These are phyloP conservation scores for Botryotinia convoluta DNA, from an alignment of 2,329 filamentous ascomycete species.

Conservation along the genomic window DNA sequence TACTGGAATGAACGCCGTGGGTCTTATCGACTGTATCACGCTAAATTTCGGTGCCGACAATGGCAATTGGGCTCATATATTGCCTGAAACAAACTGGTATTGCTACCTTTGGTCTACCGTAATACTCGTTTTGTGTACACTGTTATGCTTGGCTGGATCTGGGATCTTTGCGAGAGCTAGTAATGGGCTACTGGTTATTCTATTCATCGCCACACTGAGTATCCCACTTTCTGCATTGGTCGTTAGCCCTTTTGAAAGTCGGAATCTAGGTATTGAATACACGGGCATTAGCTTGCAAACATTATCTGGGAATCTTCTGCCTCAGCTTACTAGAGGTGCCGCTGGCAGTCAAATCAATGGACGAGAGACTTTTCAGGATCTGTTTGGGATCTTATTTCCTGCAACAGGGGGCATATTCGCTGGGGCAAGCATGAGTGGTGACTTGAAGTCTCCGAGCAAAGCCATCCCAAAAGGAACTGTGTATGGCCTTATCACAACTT, in stretches of 20 bases:
- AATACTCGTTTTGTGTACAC: slow-evolving; percentile 68
- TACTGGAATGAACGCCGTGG: slow-evolving; percentile 82
- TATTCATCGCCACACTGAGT: slow-evolving; percentile 72
- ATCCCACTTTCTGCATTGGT: slow-evolving; percentile 77
- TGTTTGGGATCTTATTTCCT: slow-evolving; percentile 85
- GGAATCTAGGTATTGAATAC: slow-evolving; percentile 64
- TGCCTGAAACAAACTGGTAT: slow-evolving; percentile 73
- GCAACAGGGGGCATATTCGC: slow-evolving; percentile 58
- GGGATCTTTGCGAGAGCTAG: slow-evolving; percentile 77
- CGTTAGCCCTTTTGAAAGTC: slow-evolving; percentile 63
- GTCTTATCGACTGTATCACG: slow-evolving; percentile 77
- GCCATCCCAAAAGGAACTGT: slow-evolving; percentile 83
- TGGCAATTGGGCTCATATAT: slow-evolving; percentile 55
- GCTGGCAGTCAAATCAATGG: slow-evolving; percentile 60
- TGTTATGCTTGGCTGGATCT: slow-evolving; percentile 75
- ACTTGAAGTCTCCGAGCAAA: slow-evolving; percentile 77
- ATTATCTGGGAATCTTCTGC: slow-evolving; percentile 70
- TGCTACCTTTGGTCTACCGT: slow-evolving; percentile 72
- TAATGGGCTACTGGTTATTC: slow-evolving; percentile 68
- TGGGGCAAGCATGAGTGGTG: slow-evolving; percentile 88
- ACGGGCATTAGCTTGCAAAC: slow-evolving; percentile 74
- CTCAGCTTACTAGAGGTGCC: slow-evolving; percentile 60
- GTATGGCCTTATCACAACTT: slow-evolving; percentile 72
- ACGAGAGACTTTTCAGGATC: slow-evolving; percentile 69
- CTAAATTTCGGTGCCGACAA: slow-evolving; percentile 65